Evolutionary conservation across 2,329 filamentous ascomycete genomes (phyloP).

Genomic region (Botrytis paeoniae): DNA sequence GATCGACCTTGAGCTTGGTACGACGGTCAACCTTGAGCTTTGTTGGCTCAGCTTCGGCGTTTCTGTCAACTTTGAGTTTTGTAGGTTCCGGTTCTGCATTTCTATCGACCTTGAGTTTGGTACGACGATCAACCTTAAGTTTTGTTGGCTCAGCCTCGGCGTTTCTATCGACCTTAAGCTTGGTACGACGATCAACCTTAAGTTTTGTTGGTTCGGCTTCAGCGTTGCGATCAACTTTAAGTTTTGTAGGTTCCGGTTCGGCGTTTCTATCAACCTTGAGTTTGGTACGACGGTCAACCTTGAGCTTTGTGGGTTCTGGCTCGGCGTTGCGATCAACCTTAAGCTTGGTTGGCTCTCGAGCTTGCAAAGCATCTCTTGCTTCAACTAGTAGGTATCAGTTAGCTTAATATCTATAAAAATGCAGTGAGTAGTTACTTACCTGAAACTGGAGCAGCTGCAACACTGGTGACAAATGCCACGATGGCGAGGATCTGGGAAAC

Average conservation of each 20-base stretch:
- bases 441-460: not conserved
- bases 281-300: not conserved
- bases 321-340: not conserved
- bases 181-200: too few species aligned
- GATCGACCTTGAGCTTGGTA: not conserved
- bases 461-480: not conserved
- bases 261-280: not conserved
- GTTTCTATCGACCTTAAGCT: not conserved
- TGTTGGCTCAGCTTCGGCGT: rapidly evolving
- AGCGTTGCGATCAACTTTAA: not conserved
- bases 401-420: not conserved
- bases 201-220: too few species aligned
- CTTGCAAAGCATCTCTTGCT: not conserved
- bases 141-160: not conserved
- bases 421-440: not conserved
- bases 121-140: not conserved
- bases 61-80: not conserved
- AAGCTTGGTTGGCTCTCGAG: not conserved
- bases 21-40: not conserved
- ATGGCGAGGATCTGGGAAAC: not conserved
- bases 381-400: not conserved
- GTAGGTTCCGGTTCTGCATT: too few species aligned
- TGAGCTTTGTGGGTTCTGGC: not conserved
- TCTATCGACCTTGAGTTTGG: too few species aligned
- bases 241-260: rapidly evolving